These are phyloP conservation scores for Marasmius sp. DNA, from an alignment of 1,284 basidiomycete species.

Conservation along the genomic window DNA sequence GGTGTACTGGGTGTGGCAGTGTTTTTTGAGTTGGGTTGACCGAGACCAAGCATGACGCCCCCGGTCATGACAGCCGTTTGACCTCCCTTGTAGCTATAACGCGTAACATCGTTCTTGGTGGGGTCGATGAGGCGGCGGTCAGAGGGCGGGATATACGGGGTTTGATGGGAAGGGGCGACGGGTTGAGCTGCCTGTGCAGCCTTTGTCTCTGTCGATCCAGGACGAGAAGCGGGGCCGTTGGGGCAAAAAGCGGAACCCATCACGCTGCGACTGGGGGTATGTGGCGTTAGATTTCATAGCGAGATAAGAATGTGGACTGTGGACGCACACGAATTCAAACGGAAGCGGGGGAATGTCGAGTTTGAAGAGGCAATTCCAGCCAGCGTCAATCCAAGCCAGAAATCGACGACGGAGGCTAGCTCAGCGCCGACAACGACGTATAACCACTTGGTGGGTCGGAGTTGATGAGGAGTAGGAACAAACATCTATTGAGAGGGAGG, in stretches of 20 bases:
- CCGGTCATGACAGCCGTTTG: conserved; percentile 10
- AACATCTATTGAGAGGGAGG: neutral
- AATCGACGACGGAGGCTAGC: too few relatives aligned
- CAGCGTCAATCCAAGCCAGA: too few relatives aligned
- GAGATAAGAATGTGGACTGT: too few relatives aligned
- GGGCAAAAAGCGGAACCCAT: neutral
- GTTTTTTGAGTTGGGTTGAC: neutral
- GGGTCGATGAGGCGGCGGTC: neutral
- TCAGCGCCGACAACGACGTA: too few relatives aligned
- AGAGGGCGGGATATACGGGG: neutral
- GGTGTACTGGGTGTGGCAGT: neutral
- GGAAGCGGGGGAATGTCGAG: too few relatives aligned
- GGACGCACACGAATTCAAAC: too few relatives aligned
- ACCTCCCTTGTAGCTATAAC: conserved; percentile 8
- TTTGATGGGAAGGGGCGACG: neutral
- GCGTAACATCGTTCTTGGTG: neutral
- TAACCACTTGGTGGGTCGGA: too few relatives aligned
- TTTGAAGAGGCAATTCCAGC: too few relatives aligned
- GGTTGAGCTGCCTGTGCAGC: neutral
- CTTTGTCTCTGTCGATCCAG: neutral
- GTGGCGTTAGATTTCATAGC: too few relatives aligned
- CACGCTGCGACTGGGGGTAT: too few relatives aligned
- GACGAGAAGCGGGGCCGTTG: neutral
- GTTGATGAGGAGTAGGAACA: neutral
- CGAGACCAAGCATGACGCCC: conserved; percentile 11